Percentiles rank a stretch among this genome's conserved stretches.
Evolutionary conservation across 345 rosid species (phyloP).

Genomic region (Excoecaria agallocha): DNA sequence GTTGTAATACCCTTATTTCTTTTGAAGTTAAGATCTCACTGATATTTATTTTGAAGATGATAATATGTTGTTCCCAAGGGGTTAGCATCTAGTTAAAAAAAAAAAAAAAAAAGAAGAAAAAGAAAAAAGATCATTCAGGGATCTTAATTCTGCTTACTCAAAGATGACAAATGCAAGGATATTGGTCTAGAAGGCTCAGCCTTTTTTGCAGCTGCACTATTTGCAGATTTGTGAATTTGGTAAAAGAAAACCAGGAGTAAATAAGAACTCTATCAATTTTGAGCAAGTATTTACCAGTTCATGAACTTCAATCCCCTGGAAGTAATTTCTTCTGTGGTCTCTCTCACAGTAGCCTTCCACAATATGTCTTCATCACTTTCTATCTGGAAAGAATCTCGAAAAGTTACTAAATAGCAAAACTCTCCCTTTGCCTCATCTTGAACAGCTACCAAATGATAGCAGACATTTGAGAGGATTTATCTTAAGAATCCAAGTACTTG

Average conservation of each 20-base stretch:
- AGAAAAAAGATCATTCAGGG: background rate
- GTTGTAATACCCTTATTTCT: conserved; percentile 1
- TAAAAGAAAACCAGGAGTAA: background rate
- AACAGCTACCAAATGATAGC: conserved; percentile 7
- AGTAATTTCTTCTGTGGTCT: conserved; percentile 70
- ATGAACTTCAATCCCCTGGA: conserved; percentile 76
- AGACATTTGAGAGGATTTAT: conserved; percentile 23
- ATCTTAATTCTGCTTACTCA: background rate
- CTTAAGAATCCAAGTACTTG: conserved; percentile 45
- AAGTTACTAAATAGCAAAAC: conserved; percentile 6
- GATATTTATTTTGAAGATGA: background rate
- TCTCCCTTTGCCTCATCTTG: conserved; percentile 9
- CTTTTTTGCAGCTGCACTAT: background rate
- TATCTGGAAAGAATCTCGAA: conserved; percentile 25
- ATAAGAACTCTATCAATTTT: background rate
- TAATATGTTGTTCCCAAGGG: background rate
- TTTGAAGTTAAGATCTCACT: background rate
- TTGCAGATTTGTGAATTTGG: background rate
- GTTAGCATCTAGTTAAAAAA: background rate
- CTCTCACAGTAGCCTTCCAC: conserved; percentile 86
- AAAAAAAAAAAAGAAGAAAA: too few relatives aligned
- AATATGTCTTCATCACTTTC: conserved; percentile 69
- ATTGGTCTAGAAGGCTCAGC: background rate
- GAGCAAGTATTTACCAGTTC: conserved; percentile 48
- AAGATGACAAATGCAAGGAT: background rate